Evolutionary conservation across 805 yeast genomes (phyloP).

Genomic region (Monosporozyma aquatica): DNA sequence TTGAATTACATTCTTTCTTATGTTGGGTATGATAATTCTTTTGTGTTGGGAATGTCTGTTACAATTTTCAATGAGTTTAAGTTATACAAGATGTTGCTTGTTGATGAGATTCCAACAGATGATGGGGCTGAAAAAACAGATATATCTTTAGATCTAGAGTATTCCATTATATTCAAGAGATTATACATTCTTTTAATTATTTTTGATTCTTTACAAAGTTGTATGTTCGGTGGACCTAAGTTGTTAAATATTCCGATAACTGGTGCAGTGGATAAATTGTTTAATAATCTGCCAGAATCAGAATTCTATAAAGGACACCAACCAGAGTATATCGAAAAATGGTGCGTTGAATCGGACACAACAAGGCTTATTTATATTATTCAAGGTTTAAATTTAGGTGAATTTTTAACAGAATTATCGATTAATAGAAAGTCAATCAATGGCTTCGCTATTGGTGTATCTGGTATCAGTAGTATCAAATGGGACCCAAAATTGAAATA

Average conservation of each 20-base stretch:
- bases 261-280: constrained; percentile 12
- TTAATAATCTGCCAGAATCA: constrained; percentile 1
- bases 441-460: not conserved
- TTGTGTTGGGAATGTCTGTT: constrained; percentile 45
- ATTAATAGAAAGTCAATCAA: constrained; percentile 20
- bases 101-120: constrained; percentile 4
- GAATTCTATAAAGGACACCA: not conserved
- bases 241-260: constrained; percentile 23
- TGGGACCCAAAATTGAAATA: constrained; percentile 12
- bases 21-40: constrained; percentile 51
- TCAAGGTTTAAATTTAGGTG: constrained; percentile 23
- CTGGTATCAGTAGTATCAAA: not conserved
- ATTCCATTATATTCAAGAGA: constrained; percentile 33
- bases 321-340: constrained; percentile 10
- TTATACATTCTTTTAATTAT: constrained; percentile 40
- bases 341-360: constrained; percentile 25
- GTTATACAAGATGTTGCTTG: constrained; percentile 33
- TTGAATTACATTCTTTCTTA: constrained; percentile 49
- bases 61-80: constrained; percentile 52
- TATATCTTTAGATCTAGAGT: constrained; percentile 15
- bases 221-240: constrained; percentile 43
- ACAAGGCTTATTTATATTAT: constrained; percentile 15
- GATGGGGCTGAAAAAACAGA: constrained; percentile 19
- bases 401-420: constrained; percentile 18
- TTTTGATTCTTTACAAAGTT: constrained; percentile 43